Percentiles rank a stretch among this genome's conserved stretches.
Conservation (phyloP, 495 filamentous ascomycete genomes). For the Thozetella sp. region DNA sequence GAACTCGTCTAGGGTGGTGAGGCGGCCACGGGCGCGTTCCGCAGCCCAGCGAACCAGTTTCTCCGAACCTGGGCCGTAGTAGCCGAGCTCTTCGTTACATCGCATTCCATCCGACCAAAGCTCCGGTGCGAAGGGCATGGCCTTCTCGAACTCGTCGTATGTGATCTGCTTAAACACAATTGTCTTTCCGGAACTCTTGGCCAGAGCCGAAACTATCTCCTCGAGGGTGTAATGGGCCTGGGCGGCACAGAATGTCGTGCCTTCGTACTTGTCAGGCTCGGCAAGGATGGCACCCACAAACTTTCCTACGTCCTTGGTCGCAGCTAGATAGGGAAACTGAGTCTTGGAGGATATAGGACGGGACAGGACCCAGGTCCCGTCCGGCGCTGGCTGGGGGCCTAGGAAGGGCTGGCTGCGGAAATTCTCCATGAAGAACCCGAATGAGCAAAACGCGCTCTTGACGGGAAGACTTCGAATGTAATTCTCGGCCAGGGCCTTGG, state of each 20-base stretch:
- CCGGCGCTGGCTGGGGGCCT: constrained; percentile 19
- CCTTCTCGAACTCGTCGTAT: constrained; percentile 31
- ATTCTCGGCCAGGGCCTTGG: constrained; percentile 36
- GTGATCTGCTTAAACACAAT: constrained; percentile 45
- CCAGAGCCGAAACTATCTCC: constrained; percentile 35
- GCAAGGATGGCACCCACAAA: constrained; percentile 53
- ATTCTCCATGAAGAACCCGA: constrained; percentile 54
- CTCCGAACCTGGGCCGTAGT: constrained; percentile 42
- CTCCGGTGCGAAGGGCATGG: constrained; percentile 25
- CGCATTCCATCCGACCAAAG: constrained; percentile 34
- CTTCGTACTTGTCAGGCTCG: constrained; percentile 51
- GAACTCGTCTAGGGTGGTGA: constrained; percentile 49
- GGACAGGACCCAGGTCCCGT: constrained; percentile 31
- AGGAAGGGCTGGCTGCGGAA: constrained; percentile 28
- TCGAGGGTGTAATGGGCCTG: constrained; percentile 32
- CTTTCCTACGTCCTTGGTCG: constrained; percentile 48
- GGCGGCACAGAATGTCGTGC: constrained; percentile 43
- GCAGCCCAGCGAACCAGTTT: constrained; percentile 40
- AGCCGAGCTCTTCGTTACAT: constrained; percentile 42
- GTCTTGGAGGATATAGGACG: constrained; percentile 24
- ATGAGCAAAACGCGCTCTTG: constrained; percentile 43
- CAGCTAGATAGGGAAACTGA: constrained; percentile 44
- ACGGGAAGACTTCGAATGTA: constrained; percentile 48
- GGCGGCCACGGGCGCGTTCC: constrained; percentile 33
- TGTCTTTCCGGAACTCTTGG: constrained; percentile 44